These are phyloP conservation scores for Stygiomarasmius scandens DNA, from an alignment of 1,284 basidiomycete genomes.

Conservation along the genomic window DNA sequence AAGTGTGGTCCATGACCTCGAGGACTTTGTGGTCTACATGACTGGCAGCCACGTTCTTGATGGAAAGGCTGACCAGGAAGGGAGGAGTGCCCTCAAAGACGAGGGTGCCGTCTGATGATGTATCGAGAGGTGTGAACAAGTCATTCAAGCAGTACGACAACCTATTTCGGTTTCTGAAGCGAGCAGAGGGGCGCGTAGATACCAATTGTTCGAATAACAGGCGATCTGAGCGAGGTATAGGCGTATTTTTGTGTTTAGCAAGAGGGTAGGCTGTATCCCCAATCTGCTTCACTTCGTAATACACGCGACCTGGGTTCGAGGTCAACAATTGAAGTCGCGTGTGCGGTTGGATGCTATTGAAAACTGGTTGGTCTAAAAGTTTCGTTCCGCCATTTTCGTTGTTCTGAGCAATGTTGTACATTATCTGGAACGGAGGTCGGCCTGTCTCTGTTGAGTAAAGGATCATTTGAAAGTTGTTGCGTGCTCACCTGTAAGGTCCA, in stretches of 20 bases:
- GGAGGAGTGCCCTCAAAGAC: conserved; percentile 83
- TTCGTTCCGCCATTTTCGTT: conserved; percentile 61
- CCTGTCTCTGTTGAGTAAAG: conserved; percentile 44
- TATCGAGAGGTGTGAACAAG: conserved; percentile 55
- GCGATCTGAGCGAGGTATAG: conserved; percentile 65
- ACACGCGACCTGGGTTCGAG: conserved; percentile 77
- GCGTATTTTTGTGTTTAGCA: conserved; percentile 56
- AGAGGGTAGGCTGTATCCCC: conserved; percentile 88
- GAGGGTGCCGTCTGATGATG: conserved; percentile 64
- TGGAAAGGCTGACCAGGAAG: conserved; percentile 77
- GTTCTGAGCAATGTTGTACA: conserved; percentile 75
- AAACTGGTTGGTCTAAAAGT: conserved; percentile 70
- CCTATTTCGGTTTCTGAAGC: conserved; percentile 70
- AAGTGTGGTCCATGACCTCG: conserved; percentile 60
- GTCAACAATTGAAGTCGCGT: conserved; percentile 87
- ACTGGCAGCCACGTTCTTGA: conserved; percentile 75
- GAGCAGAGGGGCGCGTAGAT: conserved; percentile 73
- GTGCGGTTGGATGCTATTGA: conserved; percentile 84
- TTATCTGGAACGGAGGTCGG: conserved; percentile 84
- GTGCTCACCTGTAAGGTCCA: conserved; percentile 72
- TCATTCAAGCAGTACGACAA: conserved; percentile 81
- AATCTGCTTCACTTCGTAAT: conserved; percentile 87
- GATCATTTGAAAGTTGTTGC: neutral
- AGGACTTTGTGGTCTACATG: conserved; percentile 63
- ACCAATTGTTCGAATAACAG: conserved; percentile 86